These are phyloP conservation scores for Neopestalotiopsis clavispora DNA, from an alignment of 2,329 filamentous ascomycete species.

Conservation along the genomic window DNA sequence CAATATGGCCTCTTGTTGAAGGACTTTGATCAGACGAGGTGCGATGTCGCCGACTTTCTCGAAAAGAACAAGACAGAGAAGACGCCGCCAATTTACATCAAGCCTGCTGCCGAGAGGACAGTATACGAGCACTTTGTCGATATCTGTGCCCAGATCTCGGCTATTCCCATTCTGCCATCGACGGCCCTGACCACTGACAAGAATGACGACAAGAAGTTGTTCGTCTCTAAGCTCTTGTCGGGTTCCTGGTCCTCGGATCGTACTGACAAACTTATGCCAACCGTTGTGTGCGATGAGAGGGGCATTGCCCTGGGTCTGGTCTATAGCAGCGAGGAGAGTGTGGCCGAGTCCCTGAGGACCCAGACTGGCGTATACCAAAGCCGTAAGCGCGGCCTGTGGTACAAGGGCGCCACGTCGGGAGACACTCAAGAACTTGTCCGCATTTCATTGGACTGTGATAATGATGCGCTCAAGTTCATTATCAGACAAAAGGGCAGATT, in stretches of 20 bases:
- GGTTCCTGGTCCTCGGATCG: slow-evolving; percentile 81
- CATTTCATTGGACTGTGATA: slow-evolving; percentile 89
- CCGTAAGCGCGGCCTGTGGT: slow-evolving; percentile 92
- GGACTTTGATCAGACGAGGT: slow-evolving; percentile 51
- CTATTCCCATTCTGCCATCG: slow-evolving; percentile 78
- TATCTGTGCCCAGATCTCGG: slow-evolving; percentile 54
- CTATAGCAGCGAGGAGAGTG: slow-evolving; percentile 91
- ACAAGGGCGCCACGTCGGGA: slow-evolving; percentile 93
- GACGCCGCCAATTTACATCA: slow-evolving; percentile 54
- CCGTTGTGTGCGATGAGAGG: slow-evolving; percentile 87
- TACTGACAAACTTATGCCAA: slow-evolving; percentile 83
- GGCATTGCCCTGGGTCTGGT: slow-evolving; percentile 86
- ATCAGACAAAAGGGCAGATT: slow-evolving; percentile 91
- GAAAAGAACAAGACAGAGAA: slow-evolving; percentile 48
- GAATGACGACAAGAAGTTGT: slow-evolving; percentile 63
- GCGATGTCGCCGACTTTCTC: slow-evolving; percentile 48
- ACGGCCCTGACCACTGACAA: slow-evolving; percentile 71
- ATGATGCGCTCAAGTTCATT: slow-evolving; percentile 87
- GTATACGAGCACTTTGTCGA: slow-evolving; percentile 52
- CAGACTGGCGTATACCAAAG: slow-evolving; percentile 89
- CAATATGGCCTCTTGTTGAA: slow-evolving; percentile 59
- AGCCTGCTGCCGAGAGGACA: slow-evolving; percentile 49
- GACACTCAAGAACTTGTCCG: slow-evolving; percentile 89
- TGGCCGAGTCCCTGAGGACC: slow-evolving; percentile 83
- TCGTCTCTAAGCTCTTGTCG: slow-evolving; percentile 73